Conservation (phyloP, 2,329 filamentous ascomycete species). For the Epichloe hybrida region DNA sequence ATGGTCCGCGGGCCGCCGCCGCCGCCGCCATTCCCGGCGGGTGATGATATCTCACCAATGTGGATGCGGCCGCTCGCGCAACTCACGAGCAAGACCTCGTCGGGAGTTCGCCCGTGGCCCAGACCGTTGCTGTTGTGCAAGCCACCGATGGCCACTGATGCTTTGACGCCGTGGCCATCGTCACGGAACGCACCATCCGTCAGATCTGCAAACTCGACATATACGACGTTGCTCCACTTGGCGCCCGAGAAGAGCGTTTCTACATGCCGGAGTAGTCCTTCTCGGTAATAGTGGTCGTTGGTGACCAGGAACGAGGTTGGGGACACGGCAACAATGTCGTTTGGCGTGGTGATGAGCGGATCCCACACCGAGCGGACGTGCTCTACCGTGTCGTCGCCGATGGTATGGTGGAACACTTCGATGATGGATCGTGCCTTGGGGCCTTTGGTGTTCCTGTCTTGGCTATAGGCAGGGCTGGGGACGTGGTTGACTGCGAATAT, state of each 20-base stretch:
- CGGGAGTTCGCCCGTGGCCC: conserved; percentile 28
- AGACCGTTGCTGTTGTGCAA: conserved; percentile 45
- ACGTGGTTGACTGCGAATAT: conserved; percentile 49
- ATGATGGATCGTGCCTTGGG: conserved; percentile 36
- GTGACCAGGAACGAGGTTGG: conserved; percentile 41
- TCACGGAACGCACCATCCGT: conserved; percentile 9
- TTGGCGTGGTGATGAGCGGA: conserved; percentile 41
- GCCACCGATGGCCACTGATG: conserved; percentile 26
- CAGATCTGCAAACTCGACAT: conserved; percentile 24
- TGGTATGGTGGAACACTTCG: conserved; percentile 42
- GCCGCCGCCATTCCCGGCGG: conserved; percentile 3
- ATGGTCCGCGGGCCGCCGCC: conserved; percentile 8
- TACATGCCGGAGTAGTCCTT: conserved; percentile 30
- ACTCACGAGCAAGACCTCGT: conserved; percentile 30
- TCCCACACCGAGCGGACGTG: conserved; percentile 41
- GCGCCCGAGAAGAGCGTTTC: conserved; percentile 30
- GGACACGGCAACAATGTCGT: conserved; percentile 38
- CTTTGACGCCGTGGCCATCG: conserved; percentile 24
- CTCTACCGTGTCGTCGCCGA: conserved; percentile 25
- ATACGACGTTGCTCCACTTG: conserved; percentile 36
- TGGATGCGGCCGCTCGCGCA: conserved; percentile 33
- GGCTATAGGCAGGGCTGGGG: conserved; percentile 30
- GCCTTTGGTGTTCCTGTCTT: conserved; percentile 11
- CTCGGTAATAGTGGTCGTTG: conserved; percentile 43
- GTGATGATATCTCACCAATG: conserved; percentile 20